phyloP scores from a whole-genome alignment of 768 basidiomycete genomes.

The Imleria badia region DNA sequence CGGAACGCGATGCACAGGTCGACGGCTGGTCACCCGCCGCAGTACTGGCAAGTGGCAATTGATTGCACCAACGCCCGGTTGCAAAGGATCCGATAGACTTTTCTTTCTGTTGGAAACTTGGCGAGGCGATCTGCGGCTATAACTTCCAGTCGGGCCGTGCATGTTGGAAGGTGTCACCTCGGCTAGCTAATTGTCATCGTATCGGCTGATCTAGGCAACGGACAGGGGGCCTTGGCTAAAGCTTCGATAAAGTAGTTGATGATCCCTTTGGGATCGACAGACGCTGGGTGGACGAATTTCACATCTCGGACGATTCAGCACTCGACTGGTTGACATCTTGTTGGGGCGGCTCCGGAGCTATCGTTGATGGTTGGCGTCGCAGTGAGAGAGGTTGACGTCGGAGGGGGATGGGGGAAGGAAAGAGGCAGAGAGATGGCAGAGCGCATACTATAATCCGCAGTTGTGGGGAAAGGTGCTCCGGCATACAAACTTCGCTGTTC shows the following conservation, averaged over 20 bases:
- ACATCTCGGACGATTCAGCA: not conserved
- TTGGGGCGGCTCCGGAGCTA: not conserved
- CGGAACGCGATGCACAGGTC: not conserved
- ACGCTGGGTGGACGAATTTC: not conserved
- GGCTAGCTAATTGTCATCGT: not conserved
- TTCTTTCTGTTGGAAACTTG: not conserved
- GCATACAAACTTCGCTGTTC: not conserved
- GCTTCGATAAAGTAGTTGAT: not conserved
- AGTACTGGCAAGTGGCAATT: not conserved
- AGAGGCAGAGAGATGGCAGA: not conserved
- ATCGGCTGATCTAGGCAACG: not conserved
- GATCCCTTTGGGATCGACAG: slow-evolving; percentile 3
- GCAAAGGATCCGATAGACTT: slow-evolving; percentile 2
- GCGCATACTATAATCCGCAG: not conserved
- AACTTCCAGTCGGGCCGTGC: not conserved
- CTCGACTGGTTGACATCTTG: not conserved
- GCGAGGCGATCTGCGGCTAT: not conserved
- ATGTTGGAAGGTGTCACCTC: not conserved
- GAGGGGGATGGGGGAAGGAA: not conserved
- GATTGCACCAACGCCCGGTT: not conserved
- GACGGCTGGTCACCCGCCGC: not conserved
- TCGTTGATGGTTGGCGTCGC: not conserved
- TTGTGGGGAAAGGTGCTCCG: slow-evolving; percentile 2
- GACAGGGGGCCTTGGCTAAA: not conserved
- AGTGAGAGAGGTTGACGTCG: not conserved